A percentile compares a stretch with the other conserved stretches of the same genome.
These are phyloP conservation scores for Ustilago hordei DNA, from an alignment of 1,284 basidiomycete species.

Conservation along the genomic window DNA sequence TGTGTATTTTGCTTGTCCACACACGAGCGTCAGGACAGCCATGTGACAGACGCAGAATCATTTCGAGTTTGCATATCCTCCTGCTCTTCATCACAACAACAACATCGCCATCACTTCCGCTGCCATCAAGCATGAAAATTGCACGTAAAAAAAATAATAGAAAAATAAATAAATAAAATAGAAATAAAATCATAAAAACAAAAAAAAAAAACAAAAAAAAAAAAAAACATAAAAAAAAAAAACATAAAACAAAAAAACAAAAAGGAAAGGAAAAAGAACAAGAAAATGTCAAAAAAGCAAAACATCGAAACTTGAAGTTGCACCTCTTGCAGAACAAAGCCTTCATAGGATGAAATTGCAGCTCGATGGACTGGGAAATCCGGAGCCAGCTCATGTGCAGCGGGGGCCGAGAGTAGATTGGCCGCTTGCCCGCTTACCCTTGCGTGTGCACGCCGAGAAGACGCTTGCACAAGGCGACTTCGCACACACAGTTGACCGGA, in stretches of 20 bases:
- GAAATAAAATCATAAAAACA: not conserved
- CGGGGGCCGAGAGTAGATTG: slow-evolving; percentile 27
- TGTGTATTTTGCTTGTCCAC: not conserved
- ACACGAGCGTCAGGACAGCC: slow-evolving; percentile 3
- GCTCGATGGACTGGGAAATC: slow-evolving; percentile 4
- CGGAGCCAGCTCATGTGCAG: slow-evolving; percentile 19
- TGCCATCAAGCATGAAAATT: slow-evolving; percentile 1
- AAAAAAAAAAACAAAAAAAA: slow-evolving; percentile 5
- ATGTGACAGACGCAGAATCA: slow-evolving; percentile 21
- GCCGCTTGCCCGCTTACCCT: not conserved
- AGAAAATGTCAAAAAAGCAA: slow-evolving; percentile 1
- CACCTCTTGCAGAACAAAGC: not conserved
- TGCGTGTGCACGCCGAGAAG: not conserved
- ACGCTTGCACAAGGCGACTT: not conserved
- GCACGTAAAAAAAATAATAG: not conserved
- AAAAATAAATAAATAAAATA: not conserved
- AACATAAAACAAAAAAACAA: not conserved
- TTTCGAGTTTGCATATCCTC: not conserved
- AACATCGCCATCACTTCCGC: slow-evolving; percentile 2
- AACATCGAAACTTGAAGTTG: slow-evolving; percentile 6
- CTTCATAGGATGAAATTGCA: slow-evolving; percentile 1
- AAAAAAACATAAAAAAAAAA: not conserved
- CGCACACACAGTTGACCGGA: slow-evolving; percentile 1
- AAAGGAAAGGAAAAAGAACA: slow-evolving; percentile 3
- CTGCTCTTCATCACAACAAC: not conserved